Conservation (phyloP, 2,329 filamentous ascomycete genomes). For the Shiraia bambusicola region DNA sequence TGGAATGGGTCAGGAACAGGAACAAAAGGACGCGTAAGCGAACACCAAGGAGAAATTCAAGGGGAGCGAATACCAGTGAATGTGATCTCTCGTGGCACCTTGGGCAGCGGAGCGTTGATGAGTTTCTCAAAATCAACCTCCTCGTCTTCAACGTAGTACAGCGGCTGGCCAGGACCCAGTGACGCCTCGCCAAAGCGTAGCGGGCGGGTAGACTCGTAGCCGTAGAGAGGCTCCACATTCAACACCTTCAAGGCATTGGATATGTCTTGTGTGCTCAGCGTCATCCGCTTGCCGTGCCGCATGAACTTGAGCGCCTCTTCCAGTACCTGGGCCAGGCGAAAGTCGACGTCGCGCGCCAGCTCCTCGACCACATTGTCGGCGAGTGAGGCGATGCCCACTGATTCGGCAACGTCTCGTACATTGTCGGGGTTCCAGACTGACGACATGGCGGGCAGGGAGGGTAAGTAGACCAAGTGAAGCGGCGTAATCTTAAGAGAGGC, state of each 20-base stretch:
- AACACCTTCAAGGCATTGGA: conserved; percentile 81
- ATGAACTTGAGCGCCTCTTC: conserved; percentile 95
- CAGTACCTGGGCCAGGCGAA: conserved; percentile 88
- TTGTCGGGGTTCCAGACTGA: conserved; percentile 95
- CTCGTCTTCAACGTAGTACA: conserved; percentile 98
- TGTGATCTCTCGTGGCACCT: conserved; percentile 87
- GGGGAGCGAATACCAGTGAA: conserved; percentile 69
- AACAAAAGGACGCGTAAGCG: background rate
- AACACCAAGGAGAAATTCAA: background rate
- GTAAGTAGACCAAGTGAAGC: conserved; percentile 14
- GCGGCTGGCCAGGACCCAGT: conserved; percentile 85
- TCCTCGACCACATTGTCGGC: conserved; percentile 84
- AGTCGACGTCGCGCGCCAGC: conserved; percentile 92
- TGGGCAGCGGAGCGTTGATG: conserved; percentile 93
- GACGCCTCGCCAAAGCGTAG: conserved; percentile 92
- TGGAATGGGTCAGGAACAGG: conserved; percentile 41
- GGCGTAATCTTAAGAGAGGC: conserved; percentile 1
- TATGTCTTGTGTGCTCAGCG: conserved; percentile 85
- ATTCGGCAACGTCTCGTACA: conserved; percentile 92
- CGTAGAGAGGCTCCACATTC: conserved; percentile 92
- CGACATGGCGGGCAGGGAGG: conserved; percentile 27
- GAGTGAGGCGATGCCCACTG: conserved; percentile 80
- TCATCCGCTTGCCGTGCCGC: conserved; percentile 84
- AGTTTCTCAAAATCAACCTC: conserved; percentile 99
- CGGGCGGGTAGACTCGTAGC: conserved; percentile 89